Percentiles rank a stretch among this genome's conserved stretches.
These are phyloP conservation scores for Chernovozyma aurita DNA, from an alignment of 1,139 yeast genomes.

Conservation along the genomic window DNA sequence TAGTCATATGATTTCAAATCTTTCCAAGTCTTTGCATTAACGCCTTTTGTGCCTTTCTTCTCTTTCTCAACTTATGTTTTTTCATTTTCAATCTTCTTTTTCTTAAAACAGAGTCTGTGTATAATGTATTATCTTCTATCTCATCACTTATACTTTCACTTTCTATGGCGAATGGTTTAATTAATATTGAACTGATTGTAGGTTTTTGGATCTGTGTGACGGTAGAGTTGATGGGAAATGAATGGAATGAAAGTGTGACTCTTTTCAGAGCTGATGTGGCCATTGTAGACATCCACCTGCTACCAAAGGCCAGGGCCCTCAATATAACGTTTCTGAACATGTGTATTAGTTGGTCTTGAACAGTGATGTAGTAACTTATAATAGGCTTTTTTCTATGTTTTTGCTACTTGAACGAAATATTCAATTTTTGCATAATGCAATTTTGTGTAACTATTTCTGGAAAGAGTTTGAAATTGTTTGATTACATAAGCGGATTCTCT, in stretches of 20 bases:
- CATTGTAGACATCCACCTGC: neutral
- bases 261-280: neutral
- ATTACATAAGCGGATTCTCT: too few relatives aligned
- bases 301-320: neutral
- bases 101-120: conserved; percentile 59
- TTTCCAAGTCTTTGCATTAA: conserved; percentile 56
- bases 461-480: too few relatives aligned
- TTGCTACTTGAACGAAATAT: too few relatives aligned
- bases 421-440: too few relatives aligned
- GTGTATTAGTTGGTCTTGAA: neutral
- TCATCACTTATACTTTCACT: neutral
- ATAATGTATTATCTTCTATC: conserved; percentile 25
- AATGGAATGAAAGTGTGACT: neutral
- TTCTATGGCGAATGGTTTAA: neutral
- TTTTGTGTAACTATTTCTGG: too few relatives aligned
- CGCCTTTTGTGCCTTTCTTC: conserved; percentile 62
- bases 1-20: too few relatives aligned
- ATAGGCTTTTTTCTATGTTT: too few relatives aligned
- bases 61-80: conserved; percentile 68
- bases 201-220: neutral
- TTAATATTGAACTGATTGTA: neutral
- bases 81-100: conserved; percentile 70
- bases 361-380: neutral
- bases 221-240: neutral
- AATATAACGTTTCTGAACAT: neutral